phyloP scores from a whole-genome alignment of 768 basidiomycete species.

The Coprinopsis strossmayeri region DNA sequence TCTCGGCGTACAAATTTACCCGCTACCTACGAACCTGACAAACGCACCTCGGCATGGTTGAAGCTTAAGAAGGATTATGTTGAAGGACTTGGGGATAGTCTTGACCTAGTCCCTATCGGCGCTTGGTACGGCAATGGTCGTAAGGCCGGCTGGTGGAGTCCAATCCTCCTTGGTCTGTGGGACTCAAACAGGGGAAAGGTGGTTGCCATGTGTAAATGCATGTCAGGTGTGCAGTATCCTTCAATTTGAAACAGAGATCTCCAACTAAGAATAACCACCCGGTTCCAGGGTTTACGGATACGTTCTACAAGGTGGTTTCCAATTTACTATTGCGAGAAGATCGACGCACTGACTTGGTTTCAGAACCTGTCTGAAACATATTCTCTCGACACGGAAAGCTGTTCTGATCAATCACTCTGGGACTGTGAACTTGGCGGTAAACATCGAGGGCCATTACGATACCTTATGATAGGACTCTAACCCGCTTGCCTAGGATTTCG shows the following conservation, averaged over 20 bases:
- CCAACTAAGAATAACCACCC: slow-evolving; percentile 3
- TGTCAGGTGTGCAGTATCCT: slow-evolving; percentile 51
- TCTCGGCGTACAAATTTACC: slow-evolving; percentile 59
- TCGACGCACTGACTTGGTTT: neutral
- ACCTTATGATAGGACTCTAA: slow-evolving; percentile 4
- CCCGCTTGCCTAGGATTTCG: slow-evolving; percentile 38
- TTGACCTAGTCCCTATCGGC: slow-evolving; percentile 66
- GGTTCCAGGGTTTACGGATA: slow-evolving; percentile 70
- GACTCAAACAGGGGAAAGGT: slow-evolving; percentile 53
- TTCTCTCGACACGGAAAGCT: slow-evolving; percentile 43
- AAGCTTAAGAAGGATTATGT: slow-evolving; percentile 95
- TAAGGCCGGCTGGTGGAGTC: slow-evolving; percentile 91
- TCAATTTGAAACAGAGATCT: neutral
- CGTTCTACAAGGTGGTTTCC: slow-evolving; percentile 59
- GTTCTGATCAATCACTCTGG: slow-evolving; percentile 47
- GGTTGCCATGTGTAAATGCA: slow-evolving; percentile 85
- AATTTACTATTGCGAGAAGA: neutral
- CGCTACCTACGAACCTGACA: slow-evolving; percentile 88
- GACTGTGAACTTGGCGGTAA: slow-evolving; percentile 61
- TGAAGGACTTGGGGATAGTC: slow-evolving; percentile 66
- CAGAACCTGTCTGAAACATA: slow-evolving; percentile 40
- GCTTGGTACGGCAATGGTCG: slow-evolving; percentile 90
- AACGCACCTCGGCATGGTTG: slow-evolving; percentile 81
- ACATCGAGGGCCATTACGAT: slow-evolving; percentile 12
- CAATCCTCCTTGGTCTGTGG: slow-evolving; percentile 75